Base-by-base conservation (phyloP, 1,139 yeast species). In the Hansenula anomala region DNA sequence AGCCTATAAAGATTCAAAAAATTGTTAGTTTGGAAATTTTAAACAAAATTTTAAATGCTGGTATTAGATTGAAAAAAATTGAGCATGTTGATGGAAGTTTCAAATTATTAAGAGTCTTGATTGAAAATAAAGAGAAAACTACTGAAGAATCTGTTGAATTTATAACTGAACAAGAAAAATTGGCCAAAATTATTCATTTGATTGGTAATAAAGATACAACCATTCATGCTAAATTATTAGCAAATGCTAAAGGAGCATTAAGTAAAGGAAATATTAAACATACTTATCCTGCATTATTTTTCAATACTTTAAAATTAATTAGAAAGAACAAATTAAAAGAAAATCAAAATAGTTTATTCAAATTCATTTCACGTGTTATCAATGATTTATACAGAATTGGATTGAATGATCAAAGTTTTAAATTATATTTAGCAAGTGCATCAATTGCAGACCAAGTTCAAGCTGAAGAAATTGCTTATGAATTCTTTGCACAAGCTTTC, bases 401-500 rank as follows among this genome's bases (percentile, higher is more conserved):
- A 26, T 30, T 64, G 65, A 48, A 73, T 78, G 63, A 67, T 61
- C 38, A 62, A 50, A 43, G 74, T 56, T 54, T 80, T 66, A 54
- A 72, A 58, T 46, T 70, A 36, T 63, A 80, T 51, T 59, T 81
- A 42, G 67, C 74, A 42, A 69, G 78, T 29, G 88, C 88, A 0
- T 60, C 73, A 2, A 64, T 86, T 4, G 92, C 97, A 0, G 96
- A 92, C 59, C 94, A 85, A 57, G 68, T 84, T 28, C 67, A 63
- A 5, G 54, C 73, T 13, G 75, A 73, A 37, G 86, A 78, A 40
- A 78, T 87, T 28, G 71, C 92, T n/a, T 87, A 86, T 60, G 98
- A 92, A 61, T 80, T 88, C 52, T 87, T 85, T 61, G 90, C 86
- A 24, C 95, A 89, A 59, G 83, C 95, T 5, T 88, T 89, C 58